These are phyloP conservation scores for Sophora flavescens DNA, from an alignment of 306 rosid genomes.

Conservation along the genomic window DNA sequence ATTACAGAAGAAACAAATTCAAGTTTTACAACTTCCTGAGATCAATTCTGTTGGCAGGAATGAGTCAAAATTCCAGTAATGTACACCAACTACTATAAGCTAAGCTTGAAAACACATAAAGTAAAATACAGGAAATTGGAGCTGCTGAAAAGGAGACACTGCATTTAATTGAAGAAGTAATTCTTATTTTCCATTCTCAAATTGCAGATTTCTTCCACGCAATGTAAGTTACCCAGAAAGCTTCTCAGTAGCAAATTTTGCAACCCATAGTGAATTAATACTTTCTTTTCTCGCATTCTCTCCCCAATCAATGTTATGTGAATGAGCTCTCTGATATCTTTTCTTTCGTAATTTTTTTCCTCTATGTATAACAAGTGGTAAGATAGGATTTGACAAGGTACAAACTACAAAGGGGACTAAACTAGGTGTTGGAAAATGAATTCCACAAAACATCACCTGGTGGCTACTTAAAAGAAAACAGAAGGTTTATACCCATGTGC, in stretches of 20 bases:
- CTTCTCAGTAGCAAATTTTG: not conserved
- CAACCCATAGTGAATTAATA: not conserved
- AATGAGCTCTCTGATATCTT: slow-evolving; percentile 16
- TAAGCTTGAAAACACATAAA: slow-evolving; percentile 17
- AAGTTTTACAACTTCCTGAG: slow-evolving; percentile 19
- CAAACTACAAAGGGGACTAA: not conserved
- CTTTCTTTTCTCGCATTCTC: not conserved
- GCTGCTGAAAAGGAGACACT: slow-evolving; percentile 8
- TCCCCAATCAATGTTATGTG: not conserved
- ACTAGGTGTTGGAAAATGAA: slow-evolving; percentile 18
- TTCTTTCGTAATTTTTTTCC: not conserved
- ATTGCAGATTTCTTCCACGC: not conserved
- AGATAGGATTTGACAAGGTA: not conserved
- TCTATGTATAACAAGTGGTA: slow-evolving; percentile 8
- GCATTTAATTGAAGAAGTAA: not conserved
- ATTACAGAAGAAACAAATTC: slow-evolving; percentile 45
- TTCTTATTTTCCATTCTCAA: slow-evolving; percentile 24
- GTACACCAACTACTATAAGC: slow-evolving; percentile 11
- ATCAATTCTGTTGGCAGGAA: slow-evolving; percentile 29
- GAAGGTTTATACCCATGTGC: not conserved
- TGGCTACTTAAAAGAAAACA: slow-evolving; percentile 6
- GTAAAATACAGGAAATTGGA: slow-evolving; percentile 12
- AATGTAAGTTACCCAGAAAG: slow-evolving; percentile 3
- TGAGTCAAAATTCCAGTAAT: not conserved
- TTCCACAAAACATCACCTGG: not conserved